These are phyloP conservation scores for Arachnopeziza araneosa DNA, from an alignment of 2,329 filamentous ascomycete species.

Conservation along the genomic window DNA sequence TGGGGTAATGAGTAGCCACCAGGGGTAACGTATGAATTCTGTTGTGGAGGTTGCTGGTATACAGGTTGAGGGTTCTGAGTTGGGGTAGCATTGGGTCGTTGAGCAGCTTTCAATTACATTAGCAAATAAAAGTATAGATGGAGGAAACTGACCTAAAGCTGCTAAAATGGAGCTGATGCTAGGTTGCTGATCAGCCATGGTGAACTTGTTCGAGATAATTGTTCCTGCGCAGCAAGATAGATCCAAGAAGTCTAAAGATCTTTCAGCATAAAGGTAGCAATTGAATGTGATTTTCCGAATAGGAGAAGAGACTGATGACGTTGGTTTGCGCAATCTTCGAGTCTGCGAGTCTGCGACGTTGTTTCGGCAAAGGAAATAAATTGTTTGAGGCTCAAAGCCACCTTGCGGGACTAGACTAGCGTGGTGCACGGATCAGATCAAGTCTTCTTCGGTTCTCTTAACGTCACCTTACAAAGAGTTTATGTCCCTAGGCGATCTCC, in stretches of 20 bases:
- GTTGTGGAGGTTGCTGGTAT: conserved; percentile 37
- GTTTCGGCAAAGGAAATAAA: too few species aligned
- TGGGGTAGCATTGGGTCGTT: conserved; percentile 42
- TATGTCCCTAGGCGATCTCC: too few species aligned
- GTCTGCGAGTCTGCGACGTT: neutral
- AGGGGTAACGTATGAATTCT: conserved; percentile 35
- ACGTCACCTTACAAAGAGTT: too few species aligned
- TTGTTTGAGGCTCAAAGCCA: neutral
- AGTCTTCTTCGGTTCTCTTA: too few species aligned
- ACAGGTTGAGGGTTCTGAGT: conserved; percentile 35
- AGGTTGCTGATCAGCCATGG: conserved; percentile 40
- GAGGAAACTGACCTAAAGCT: conserved; percentile 37
- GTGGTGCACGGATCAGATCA: too few species aligned
- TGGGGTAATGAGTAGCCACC: conserved; percentile 36
- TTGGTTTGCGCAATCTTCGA: neutral
- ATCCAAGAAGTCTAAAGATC: neutral
- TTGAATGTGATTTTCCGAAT: neutral
- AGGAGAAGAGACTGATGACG: neutral
- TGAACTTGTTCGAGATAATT: conserved; percentile 1
- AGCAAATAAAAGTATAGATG: conserved; percentile 8
- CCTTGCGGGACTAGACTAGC: too few species aligned
- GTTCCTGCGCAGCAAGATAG: neutral
- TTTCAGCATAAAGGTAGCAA: neutral
- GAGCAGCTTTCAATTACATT: conserved; percentile 37
- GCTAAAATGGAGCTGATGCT: conserved; percentile 47